These are phyloP conservation scores for Calonectria hongkongensis DNA, from an alignment of 2,329 filamentous ascomycete species.

Conservation along the genomic window DNA sequence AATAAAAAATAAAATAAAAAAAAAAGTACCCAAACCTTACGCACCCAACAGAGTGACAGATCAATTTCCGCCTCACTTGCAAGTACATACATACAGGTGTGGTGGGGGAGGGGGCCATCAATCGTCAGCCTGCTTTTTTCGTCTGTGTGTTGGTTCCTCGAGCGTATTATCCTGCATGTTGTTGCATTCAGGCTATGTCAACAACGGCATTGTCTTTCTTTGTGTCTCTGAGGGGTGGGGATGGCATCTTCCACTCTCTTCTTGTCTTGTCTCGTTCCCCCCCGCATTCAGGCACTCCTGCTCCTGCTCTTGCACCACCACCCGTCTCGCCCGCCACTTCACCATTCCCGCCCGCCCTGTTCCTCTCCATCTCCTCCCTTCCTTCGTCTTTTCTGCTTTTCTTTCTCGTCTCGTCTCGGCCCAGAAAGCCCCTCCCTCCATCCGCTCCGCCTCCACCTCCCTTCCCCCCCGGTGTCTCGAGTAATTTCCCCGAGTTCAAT, in stretches of 20 bases:
- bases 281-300: slow-evolving; percentile 2
- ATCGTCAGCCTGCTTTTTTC: slow-evolving; percentile 13
- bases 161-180: slow-evolving; percentile 14
- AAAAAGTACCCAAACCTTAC: slow-evolving; percentile 21
- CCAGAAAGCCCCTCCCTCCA: neutral
- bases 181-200: slow-evolving; percentile 25
- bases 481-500: slow-evolving; percentile 22
- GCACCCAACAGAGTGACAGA: slow-evolving; percentile 28
- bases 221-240: slow-evolving; percentile 11
- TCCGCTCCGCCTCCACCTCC: neutral
- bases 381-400: neutral
- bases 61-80: slow-evolving; percentile 36
- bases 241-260: slow-evolving; percentile 10
- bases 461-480: slow-evolving; percentile 22
- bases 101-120: slow-evolving; percentile 3
- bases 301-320: slow-evolving; percentile 14
- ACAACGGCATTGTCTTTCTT: slow-evolving; percentile 18
- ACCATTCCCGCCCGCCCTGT: neutral
- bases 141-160: slow-evolving; percentile 29
- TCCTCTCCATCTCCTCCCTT: too few relatives aligned
- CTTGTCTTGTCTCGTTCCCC: slow-evolving; percentile 8
- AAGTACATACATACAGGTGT: slow-evolving; percentile 16
- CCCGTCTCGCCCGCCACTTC: slow-evolving; percentile 2
- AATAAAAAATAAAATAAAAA: neutral
- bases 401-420: neutral